These are phyloP conservation scores for Colletotrichum truncatum DNA, from an alignment of 2,329 filamentous ascomycete genomes.

Conservation along the genomic window DNA sequence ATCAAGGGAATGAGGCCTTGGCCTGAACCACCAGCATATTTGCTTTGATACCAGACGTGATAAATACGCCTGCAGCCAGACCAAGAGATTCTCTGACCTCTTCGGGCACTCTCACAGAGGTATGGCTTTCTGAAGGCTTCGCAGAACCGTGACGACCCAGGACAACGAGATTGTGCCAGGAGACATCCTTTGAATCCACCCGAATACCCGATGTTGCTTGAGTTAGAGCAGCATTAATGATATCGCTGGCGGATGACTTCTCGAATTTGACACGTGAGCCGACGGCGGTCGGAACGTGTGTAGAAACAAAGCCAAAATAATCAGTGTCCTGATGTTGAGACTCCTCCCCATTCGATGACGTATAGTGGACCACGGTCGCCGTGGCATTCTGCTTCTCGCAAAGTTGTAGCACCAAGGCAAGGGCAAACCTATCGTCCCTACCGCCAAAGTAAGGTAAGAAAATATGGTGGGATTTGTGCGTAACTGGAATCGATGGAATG, in stretches of 20 bases:
- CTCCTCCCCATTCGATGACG: constrained; percentile 34
- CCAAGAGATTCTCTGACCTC: constrained; percentile 39
- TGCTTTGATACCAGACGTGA: constrained; percentile 36
- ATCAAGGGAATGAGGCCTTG: not conserved
- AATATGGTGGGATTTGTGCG: constrained; percentile 80
- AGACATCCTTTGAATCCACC: constrained; percentile 7
- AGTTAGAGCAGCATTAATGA: constrained; percentile 11
- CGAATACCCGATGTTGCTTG: constrained; percentile 24
- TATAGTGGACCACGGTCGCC: constrained; percentile 72
- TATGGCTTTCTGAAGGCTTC: constrained; percentile 18
- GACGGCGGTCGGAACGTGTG: constrained; percentile 33
- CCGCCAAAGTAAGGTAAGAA: constrained; percentile 90
- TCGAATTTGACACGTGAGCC: constrained; percentile 35
- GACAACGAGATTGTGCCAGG: constrained; percentile 37
- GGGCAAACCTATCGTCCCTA: constrained; percentile 80
- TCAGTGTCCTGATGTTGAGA: constrained; percentile 14
- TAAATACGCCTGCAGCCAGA: constrained; percentile 29
- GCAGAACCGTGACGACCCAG: constrained; percentile 35
- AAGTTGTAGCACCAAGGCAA: constrained; percentile 85
- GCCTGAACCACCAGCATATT: constrained; percentile 38
- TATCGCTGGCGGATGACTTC: constrained; percentile 11
- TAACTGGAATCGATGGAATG: constrained; percentile 59
- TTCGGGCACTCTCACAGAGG: constrained; percentile 25
- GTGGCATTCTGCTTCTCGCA: constrained; percentile 82
- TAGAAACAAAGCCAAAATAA: constrained; percentile 39